Evolutionary conservation across 2,329 filamentous ascomycete genomes (phyloP).

Genomic region (Fusarium sp.): DNA sequence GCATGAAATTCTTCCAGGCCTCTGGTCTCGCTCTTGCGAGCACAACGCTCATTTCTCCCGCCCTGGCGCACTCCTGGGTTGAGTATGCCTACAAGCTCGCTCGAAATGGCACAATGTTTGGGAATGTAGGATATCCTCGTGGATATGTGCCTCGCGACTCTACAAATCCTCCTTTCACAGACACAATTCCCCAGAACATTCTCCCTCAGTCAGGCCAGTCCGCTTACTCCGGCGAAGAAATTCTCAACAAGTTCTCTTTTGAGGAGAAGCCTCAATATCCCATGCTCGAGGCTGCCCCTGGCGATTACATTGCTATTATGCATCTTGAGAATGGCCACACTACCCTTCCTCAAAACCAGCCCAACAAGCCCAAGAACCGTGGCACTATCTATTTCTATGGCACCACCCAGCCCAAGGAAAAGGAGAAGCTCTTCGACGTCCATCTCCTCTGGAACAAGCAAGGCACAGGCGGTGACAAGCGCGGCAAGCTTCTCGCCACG

Average conservation of each 20-base stretch:
- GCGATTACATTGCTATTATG: conserved; percentile 71
- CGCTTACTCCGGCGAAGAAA: conserved; percentile 67
- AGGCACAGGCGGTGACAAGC: conserved; percentile 81
- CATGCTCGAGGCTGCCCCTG: conserved; percentile 67
- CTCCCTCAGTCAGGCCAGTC: conserved; percentile 71
- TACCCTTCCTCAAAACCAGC: conserved; percentile 64
- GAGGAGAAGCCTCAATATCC: conserved; percentile 62
- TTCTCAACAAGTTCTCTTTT: conserved; percentile 54
- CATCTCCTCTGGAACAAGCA: conserved; percentile 81
- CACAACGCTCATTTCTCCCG: conserved; percentile 47
- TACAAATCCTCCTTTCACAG: conserved; percentile 61
- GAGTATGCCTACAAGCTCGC: conserved; percentile 79
- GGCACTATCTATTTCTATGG: conserved; percentile 82
- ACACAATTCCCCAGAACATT: conserved; percentile 68
- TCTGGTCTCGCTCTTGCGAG: conserved; percentile 36
- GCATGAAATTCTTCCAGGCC: conserved; percentile 36
- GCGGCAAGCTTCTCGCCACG: conserved; percentile 78
- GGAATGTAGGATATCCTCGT: conserved; percentile 77
- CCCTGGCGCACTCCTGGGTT: conserved; percentile 79
- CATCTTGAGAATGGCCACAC: conserved; percentile 84
- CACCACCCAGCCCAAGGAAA: conserved; percentile 65
- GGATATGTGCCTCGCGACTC: conserved; percentile 69
- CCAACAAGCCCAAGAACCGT: conserved; percentile 69
- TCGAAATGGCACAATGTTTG: conserved; percentile 76
- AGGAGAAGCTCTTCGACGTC: conserved; percentile 68